Base-by-base conservation (phyloP, 768 basidiomycete genomes). In the Kwoniella shandongensis region DNA sequence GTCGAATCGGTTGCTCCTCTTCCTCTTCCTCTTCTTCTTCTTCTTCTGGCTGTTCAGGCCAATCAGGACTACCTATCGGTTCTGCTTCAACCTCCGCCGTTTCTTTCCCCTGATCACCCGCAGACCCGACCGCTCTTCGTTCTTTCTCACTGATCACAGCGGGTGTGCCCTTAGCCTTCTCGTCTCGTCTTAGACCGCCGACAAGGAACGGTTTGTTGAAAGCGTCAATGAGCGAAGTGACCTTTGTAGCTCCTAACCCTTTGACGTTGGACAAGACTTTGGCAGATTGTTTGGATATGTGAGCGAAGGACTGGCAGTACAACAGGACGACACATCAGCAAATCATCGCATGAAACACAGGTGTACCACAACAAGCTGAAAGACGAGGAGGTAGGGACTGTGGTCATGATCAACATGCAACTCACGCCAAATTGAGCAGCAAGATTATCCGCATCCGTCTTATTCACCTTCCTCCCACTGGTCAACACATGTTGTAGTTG, bases 361-460 rank as follows among this genome's bases (percentile, higher is more conserved):
- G 6, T 22, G 4, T 27, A 12, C 30, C n/a, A n/a, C n/a, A 32
- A 13, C 32, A 32, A 32, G 32, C 13, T 6, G 32, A 32, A 32
- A 32, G 32, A 32, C 6, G 13, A 32, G 32, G n/a, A 4, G 5
- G 42, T 6, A 8, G 18, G 11, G 18, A 20, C 15, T 3, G 29
- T 32, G 27, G 6, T 10, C 29, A 25, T 25, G 18, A 47, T 32
- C 7, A 32, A 32, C 20, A n/a, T 44, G 1, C 3, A 27, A 81
- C 86, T 55, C 79, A 97, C 94, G 32, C 92, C 93, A 65, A 93
- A 86, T n/a, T 90, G 87, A 1, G 87, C 86, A 20, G 89, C 84
- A 39, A 99, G 80, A 3, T 94, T 98, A 77, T 90, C 86, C 1
- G 93, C 91, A 67, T 99, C 96, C 3, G 94, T 98, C 80, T 94